Percentiles rank a stretch among this genome's conserved stretches.
These are phyloP conservation scores for Lactuca sativa DNA, from an alignment of 129 eudicot genomes.

Conservation along the genomic window DNA sequence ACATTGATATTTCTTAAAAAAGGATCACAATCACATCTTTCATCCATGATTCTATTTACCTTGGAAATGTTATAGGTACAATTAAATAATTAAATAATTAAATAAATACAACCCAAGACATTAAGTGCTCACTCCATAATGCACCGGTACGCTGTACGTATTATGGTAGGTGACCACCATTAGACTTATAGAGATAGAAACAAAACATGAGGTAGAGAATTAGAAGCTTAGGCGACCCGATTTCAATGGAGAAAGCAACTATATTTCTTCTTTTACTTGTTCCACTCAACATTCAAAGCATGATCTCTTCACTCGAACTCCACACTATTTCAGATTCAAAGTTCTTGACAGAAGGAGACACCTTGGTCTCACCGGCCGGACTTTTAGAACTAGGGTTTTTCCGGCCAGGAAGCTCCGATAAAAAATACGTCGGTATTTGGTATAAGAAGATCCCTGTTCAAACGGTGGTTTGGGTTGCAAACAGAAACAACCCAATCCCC, in stretches of 20 bases:
- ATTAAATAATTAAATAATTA: no score
- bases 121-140: background rate
- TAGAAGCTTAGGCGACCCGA: background rate
- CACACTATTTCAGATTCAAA: constrained; percentile 11
- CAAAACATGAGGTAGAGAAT: background rate
- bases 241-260: background rate
- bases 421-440: constrained; percentile 32
- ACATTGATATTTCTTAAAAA: background rate
- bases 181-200: background rate
- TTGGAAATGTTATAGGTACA: background rate
- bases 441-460: constrained; percentile 18
- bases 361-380: constrained; percentile 37
- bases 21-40: background rate
- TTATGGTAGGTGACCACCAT: background rate
- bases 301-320: constrained; percentile 13
- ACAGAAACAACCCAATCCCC: constrained; percentile 18
- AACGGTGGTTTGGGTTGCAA: constrained; percentile 36
- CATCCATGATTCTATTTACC: background rate
- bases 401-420: constrained; percentile 26
- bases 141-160: background rate
- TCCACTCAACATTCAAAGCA: background rate
- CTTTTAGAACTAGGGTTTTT: constrained; percentile 44
- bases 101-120: background rate
- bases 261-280: background rate
- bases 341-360: constrained; percentile 30